Evolutionary conservation across 129 eudicot species (phyloP).

Genomic region (Arctium lappa): DNA sequence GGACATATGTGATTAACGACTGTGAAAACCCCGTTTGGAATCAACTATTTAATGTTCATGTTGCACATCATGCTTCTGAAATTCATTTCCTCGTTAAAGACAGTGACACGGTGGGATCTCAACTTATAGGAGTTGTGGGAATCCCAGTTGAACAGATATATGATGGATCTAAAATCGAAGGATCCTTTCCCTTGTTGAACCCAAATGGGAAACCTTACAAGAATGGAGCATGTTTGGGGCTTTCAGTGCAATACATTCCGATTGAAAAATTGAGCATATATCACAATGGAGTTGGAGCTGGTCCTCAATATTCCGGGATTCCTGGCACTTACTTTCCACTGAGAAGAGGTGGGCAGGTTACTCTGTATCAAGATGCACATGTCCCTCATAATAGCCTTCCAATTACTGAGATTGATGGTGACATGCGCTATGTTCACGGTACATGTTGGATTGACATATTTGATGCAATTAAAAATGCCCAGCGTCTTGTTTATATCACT

Average conservation of each 20-base stretch:
- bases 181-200: slow-evolving; percentile 63
- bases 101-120: slow-evolving; percentile 84
- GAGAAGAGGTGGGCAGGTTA: slow-evolving; percentile 86
- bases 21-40: slow-evolving; percentile 84
- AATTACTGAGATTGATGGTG: slow-evolving; percentile 57
- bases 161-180: slow-evolving; percentile 54
- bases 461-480: slow-evolving; percentile 80
- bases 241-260: slow-evolving; percentile 64
- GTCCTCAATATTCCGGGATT: slow-evolving; percentile 76
- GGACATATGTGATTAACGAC: slow-evolving; percentile 75
- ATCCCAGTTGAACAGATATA: slow-evolving; percentile 64
- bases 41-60: slow-evolving; percentile 76
- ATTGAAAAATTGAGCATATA: slow-evolving; percentile 54
- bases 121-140: slow-evolving; percentile 75
- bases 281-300: slow-evolving; percentile 78
- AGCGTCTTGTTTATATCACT: slow-evolving; percentile 63
- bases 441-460: slow-evolving; percentile 89
- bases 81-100: slow-evolving; percentile 84
- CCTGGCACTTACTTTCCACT: slow-evolving; percentile 86
- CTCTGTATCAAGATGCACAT: slow-evolving; percentile 97
- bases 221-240: slow-evolving; percentile 66
- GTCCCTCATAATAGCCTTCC: slow-evolving; percentile 76
- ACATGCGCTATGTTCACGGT: slow-evolving; percentile 72
- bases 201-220: slow-evolving; percentile 65
- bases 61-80: slow-evolving; percentile 82